phyloP scores from a whole-genome alignment of 2,329 filamentous ascomycete genomes.

The Septoria petroselini region DNA sequence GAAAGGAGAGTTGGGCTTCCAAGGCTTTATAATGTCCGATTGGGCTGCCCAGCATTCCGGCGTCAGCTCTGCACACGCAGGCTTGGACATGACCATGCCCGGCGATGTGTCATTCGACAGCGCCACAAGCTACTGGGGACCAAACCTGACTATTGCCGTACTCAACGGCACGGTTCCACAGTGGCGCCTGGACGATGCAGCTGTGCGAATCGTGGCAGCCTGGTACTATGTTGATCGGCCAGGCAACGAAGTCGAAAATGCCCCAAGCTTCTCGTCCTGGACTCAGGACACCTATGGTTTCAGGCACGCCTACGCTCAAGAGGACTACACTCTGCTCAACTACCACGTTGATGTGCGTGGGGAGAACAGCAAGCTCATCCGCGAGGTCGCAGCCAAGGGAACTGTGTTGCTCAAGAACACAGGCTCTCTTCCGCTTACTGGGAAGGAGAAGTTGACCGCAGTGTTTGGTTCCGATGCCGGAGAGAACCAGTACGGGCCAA shows the following conservation, averaged over 20 bases:
- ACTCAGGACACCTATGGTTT: slow-evolving; percentile 71
- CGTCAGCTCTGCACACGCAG: slow-evolving; percentile 63
- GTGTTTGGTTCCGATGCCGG: slow-evolving; percentile 83
- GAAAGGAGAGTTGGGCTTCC: slow-evolving; percentile 77
- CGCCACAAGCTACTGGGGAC: slow-evolving; percentile 52
- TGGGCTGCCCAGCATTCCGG: slow-evolving; percentile 69
- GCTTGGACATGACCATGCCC: slow-evolving; percentile 73
- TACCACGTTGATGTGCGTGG: slow-evolving; percentile 78
- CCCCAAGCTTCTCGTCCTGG: slow-evolving; percentile 82
- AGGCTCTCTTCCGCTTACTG: slow-evolving; percentile 69
- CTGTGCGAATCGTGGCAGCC: slow-evolving; percentile 70
- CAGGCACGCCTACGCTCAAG: slow-evolving; percentile 60
- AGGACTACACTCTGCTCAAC: slow-evolving; percentile 66
- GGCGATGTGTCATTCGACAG: slow-evolving; percentile 76
- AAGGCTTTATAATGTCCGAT: slow-evolving; percentile 71
- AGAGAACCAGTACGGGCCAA: slow-evolving; percentile 69
- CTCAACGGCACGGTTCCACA: slow-evolving; percentile 85
- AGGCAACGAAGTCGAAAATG: slow-evolving; percentile 51
- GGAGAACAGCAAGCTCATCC: slow-evolving; percentile 69
- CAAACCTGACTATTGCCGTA: slow-evolving; percentile 82
- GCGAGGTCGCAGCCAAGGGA: slow-evolving; percentile 72
- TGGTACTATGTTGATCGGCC: slow-evolving; percentile 64
- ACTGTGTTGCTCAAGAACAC: slow-evolving; percentile 88
- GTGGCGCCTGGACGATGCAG: slow-evolving; percentile 88
- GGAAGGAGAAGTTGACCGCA: slow-evolving; percentile 69